Conservation (phyloP, 768 basidiomycete species). For the Suillus discolor region DNA sequence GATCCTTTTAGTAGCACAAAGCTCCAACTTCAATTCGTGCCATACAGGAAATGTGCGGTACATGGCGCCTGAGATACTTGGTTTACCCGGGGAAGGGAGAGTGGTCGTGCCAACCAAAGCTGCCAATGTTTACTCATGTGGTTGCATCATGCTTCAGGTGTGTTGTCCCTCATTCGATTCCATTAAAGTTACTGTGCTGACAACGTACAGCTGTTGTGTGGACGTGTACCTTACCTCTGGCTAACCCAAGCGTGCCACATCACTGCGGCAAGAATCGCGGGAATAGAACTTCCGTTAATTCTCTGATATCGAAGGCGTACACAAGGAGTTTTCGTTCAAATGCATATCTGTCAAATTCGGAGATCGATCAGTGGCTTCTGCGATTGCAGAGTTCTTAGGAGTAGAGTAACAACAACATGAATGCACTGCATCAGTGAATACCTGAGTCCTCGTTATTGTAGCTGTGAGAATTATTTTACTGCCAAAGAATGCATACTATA, state of each 20-base stretch:
- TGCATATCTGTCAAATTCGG: too few relatives aligned
- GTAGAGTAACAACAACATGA: too few relatives aligned
- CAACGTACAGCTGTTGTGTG: slow-evolving; percentile 21
- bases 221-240: slow-evolving; percentile 29
- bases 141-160: slow-evolving; percentile 35
- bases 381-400: neutral
- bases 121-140: slow-evolving; percentile 42
- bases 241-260: too few relatives aligned
- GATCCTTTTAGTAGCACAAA: slow-evolving; percentile 35
- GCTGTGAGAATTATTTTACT: too few relatives aligned
- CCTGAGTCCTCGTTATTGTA: too few relatives aligned
- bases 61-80: slow-evolving; percentile 37
- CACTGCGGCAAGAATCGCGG: slow-evolving; percentile 5
- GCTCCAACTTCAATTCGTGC: slow-evolving; percentile 34
- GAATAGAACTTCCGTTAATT: neutral
- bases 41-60: slow-evolving; percentile 34
- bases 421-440: too few relatives aligned
- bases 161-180: slow-evolving; percentile 29
- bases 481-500: too few relatives aligned
- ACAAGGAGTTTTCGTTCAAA: neutral
- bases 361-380: neutral
- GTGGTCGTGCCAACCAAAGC: slow-evolving; percentile 21
- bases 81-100: slow-evolving; percentile 14
- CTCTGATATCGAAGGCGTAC: neutral
- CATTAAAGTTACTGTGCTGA: neutral